A percentile compares a stretch with the other conserved stretches of the same genome.
phyloP scores from a whole-genome alignment of 148 eudicot species.

The Rhododendron mucronatum region DNA sequence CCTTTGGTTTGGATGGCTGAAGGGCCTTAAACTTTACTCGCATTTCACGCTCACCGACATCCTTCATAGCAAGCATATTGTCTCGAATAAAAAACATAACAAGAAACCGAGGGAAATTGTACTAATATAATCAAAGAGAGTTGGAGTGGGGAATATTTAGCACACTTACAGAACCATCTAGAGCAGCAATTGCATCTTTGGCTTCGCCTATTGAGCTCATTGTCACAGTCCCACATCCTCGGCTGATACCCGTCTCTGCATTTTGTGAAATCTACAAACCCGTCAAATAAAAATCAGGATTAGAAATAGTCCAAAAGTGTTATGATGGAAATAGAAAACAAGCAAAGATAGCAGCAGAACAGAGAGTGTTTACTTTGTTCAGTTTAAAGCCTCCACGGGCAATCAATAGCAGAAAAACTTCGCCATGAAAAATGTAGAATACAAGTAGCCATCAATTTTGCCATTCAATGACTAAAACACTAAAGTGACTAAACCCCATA shows the following conservation, averaged over 20 bases:
- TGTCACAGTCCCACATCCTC: slow-evolving; percentile 23
- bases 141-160: background rate
- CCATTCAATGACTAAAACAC: background rate
- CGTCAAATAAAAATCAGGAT: background rate
- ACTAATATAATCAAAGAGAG: background rate
- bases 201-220: slow-evolving; percentile 26
- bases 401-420: background rate
- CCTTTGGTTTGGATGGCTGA: slow-evolving; percentile 6
- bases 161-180: slow-evolving; percentile 24
- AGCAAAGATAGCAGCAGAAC: background rate
- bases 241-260: slow-evolving; percentile 20
- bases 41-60: slow-evolving; percentile 22
- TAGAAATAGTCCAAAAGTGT: background rate
- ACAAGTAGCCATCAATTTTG: background rate
- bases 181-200: slow-evolving; percentile 20
- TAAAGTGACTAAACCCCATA: background rate
- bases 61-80: slow-evolving; percentile 2
- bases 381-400: background rate
- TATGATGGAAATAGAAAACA: background rate
- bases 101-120: background rate
- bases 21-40: slow-evolving; percentile 9
- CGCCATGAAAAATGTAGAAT: background rate
- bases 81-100: background rate
- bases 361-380: background rate
- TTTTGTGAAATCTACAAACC: slow-evolving; percentile 17